Conservation (phyloP, 371 early-diverging fungal genomes). For the Actinomortierella wolfii region DNA sequence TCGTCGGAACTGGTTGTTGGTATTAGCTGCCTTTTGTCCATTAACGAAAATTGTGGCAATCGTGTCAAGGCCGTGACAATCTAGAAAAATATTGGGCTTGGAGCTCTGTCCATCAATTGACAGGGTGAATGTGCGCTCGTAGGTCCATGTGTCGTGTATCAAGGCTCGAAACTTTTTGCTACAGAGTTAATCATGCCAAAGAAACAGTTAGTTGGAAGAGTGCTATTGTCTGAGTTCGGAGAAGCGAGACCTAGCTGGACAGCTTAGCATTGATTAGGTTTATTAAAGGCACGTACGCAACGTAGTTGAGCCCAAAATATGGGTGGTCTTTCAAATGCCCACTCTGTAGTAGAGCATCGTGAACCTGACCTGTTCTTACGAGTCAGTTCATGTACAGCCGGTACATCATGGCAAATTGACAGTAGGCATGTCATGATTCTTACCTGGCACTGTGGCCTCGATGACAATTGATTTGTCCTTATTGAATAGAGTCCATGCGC, state of each 20-base stretch:
- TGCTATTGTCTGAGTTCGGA: no score
- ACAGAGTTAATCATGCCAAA: no score
- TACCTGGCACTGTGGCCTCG: constrained; percentile 31
- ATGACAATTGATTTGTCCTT: constrained; percentile 10
- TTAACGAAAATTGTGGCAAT: constrained; percentile 48
- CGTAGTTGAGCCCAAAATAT: constrained; percentile 39
- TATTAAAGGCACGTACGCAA: constrained; percentile 16
- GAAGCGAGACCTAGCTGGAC: no score
- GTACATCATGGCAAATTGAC: no score
- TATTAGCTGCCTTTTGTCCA: constrained; percentile 20
- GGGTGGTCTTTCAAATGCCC: constrained; percentile 15
- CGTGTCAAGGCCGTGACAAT: constrained; percentile 51
- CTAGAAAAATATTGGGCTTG: constrained; percentile 13
- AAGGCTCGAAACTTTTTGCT: no score
- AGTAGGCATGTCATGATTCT: no score
- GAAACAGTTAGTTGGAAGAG: no score
- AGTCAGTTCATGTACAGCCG: no score
- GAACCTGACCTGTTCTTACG: constrained; percentile 24
- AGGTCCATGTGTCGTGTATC: no score
- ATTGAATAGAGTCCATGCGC: constrained; percentile 25
- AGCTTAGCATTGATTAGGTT: no score
- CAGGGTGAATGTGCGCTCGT: no score
- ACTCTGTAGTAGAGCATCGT: constrained; percentile 23
- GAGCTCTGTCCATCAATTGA: no score
- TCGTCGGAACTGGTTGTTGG: constrained; percentile 49